Evolutionary conservation across 2,329 filamentous ascomycete species (phyloP).

Genomic region (Neospermospora avenae): DNA sequence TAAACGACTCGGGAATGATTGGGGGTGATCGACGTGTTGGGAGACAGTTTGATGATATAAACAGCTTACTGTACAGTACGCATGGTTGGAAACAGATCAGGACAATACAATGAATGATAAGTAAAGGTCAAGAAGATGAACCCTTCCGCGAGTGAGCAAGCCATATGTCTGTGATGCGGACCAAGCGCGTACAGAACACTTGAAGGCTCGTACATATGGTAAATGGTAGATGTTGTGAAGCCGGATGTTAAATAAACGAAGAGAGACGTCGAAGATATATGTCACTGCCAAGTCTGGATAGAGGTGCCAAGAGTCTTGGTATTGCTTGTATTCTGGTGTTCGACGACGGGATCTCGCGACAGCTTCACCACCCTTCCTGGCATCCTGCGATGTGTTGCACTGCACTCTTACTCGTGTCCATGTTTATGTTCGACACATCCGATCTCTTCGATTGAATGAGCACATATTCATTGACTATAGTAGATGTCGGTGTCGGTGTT

Average conservation of each 20-base stretch:
- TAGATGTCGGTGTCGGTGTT: no score
- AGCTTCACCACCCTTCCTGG: background rate
- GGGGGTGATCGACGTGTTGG: background rate
- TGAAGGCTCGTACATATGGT: background rate
- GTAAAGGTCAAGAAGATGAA: no score
- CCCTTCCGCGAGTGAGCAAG: no score
- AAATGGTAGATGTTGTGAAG: background rate
- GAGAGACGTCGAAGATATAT: background rate
- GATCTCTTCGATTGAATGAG: background rate
- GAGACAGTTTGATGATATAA: background rate
- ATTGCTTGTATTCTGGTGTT: background rate
- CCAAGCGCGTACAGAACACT: no score
- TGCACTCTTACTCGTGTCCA: background rate
- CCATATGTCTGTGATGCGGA: no score
- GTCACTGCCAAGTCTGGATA: background rate
- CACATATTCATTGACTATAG: background rate
- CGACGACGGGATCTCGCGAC: background rate
- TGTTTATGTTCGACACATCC: background rate
- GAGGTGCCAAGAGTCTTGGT: background rate
- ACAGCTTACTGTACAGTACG: background rate
- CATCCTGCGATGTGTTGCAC: background rate
- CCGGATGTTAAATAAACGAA: background rate
- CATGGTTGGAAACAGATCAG: no score
- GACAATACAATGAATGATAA: no score
- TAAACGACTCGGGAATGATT: constrained; percentile 3